A percentile compares a stretch with the other conserved stretches of the same genome.
phyloP scores from a whole-genome alignment of 176 grass and related monocot genomes.

The Hyparrhenia diplandra region DNA sequence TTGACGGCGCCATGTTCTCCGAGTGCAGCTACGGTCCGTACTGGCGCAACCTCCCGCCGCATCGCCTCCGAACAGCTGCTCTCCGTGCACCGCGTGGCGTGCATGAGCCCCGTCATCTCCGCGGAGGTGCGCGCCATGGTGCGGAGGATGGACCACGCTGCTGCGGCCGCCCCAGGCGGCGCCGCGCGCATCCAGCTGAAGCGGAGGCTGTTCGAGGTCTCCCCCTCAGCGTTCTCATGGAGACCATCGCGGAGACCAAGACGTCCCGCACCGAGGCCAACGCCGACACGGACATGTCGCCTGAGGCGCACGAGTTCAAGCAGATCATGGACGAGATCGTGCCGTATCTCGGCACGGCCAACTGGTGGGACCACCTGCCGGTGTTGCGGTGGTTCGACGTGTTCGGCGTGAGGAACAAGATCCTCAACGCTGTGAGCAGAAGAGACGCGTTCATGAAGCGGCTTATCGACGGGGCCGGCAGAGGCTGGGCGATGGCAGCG shows the following conservation, averaged over 20 bases:
- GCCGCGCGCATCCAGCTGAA: slow-evolving; percentile 29
- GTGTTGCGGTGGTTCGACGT: slow-evolving; percentile 32
- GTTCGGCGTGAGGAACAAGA: slow-evolving; percentile 19
- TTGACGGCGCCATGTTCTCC: no score
- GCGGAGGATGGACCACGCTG: slow-evolving; percentile 12
- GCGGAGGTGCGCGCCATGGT: neutral
- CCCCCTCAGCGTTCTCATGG: slow-evolving; percentile 34
- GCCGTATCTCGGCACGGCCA: neutral
- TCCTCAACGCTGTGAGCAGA: neutral
- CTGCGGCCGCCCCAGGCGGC: neutral
- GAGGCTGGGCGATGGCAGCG: neutral
- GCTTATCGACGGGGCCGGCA: slow-evolving; percentile 33
- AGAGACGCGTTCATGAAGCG: slow-evolving; percentile 18
- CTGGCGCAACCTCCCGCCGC: no score
- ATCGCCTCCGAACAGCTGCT: no score
- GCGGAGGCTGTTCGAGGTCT: slow-evolving; percentile 38
- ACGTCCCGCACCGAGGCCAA: slow-evolving; percentile 7
- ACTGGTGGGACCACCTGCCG: slow-evolving; percentile 39
- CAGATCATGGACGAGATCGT: slow-evolving; percentile 32
- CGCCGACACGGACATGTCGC: slow-evolving; percentile 25
- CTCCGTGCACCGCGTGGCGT: no score
- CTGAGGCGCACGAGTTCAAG: slow-evolving; percentile 14
- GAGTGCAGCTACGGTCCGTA: no score
- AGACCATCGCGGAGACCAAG: slow-evolving; percentile 33
- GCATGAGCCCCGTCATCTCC: no score